A percentile compares a stretch with the other conserved stretches of the same genome.
Evolutionary conservation across 345 rosid species (phyloP).

Genomic region (Schrenkiella parvula): DNA sequence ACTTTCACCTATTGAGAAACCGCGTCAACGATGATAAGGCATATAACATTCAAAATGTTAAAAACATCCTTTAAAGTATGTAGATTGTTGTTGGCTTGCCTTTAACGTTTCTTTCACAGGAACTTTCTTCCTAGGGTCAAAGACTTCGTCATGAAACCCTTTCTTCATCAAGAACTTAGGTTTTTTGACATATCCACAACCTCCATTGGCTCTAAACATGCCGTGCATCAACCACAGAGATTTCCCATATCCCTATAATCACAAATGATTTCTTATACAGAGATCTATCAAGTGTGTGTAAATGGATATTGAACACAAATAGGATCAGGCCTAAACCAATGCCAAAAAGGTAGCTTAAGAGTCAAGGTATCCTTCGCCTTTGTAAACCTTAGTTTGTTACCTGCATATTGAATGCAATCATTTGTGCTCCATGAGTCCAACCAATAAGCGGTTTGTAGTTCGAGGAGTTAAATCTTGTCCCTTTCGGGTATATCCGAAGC

Average conservation of each 20-base stretch:
- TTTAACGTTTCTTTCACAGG: slow-evolving; percentile 53
- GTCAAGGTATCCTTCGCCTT: background rate
- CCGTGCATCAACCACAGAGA: slow-evolving; percentile 92
- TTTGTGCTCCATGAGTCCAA: slow-evolving; percentile 99
- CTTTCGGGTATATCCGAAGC: slow-evolving; percentile 84
- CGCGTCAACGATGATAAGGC: background rate
- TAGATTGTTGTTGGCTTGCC: slow-evolving; percentile 35
- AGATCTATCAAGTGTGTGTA: background rate
- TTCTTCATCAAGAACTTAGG: slow-evolving; percentile 57
- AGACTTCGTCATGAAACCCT: slow-evolving; percentile 43
- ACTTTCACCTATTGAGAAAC: slow-evolving; percentile 54
- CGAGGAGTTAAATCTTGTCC: slow-evolving; percentile 78
- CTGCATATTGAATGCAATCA: slow-evolving; percentile 98
- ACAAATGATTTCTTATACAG: background rate
- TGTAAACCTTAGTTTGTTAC: slow-evolving; percentile 10
- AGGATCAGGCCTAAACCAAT: background rate
- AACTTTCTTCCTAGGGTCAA: slow-evolving; percentile 53
- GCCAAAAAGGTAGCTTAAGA: background rate
- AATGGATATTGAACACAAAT: background rate
- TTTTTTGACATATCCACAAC: slow-evolving; percentile 87
- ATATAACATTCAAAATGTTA: background rate
- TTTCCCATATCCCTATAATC: slow-evolving; percentile 67
- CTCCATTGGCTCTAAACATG: slow-evolving; percentile 89
- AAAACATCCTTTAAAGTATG: background rate
- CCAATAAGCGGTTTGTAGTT: slow-evolving; percentile 82